Conservation (phyloP, 768 basidiomycete genomes). For the Kwoniella mangroviensis region DNA sequence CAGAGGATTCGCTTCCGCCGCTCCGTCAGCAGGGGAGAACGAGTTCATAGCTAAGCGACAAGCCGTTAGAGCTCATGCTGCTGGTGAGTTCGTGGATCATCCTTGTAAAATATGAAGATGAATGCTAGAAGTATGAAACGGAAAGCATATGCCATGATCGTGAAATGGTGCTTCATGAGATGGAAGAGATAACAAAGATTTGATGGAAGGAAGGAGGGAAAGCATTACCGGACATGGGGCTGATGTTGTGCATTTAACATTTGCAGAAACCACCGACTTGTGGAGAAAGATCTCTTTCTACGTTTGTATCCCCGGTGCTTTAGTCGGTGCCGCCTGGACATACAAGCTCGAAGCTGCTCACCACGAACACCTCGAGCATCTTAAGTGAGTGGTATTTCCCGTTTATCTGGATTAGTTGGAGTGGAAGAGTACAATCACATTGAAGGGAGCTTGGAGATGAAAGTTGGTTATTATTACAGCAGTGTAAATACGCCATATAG, state of each 20-base stretch:
- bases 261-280: constrained; percentile 54
- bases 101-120: not conserved
- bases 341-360: constrained; percentile 56
- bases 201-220: too few relatives aligned
- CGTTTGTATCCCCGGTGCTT: constrained; percentile 55
- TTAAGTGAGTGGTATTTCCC: constrained; percentile 39
- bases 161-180: not conserved
- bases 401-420: too few relatives aligned
- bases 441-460: too few relatives aligned
- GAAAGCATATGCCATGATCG: not conserved
- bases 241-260: too few relatives aligned
- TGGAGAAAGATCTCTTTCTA: constrained; percentile 56
- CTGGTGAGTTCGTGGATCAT: constrained; percentile 42
- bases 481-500: too few relatives aligned
- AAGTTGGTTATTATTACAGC: too few relatives aligned
- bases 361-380: constrained; percentile 50
- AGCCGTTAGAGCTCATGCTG: constrained; percentile 53
- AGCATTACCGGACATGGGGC: too few relatives aligned
- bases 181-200: not conserved
- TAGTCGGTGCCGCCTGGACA: constrained; percentile 51
- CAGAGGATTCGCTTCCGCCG: constrained; percentile 28
- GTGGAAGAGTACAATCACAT: too few relatives aligned
- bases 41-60: constrained; percentile 46
- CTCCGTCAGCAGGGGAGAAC: constrained; percentile 39
- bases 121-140: not conserved